These are phyloP conservation scores for Capsicum chinense DNA, from an alignment of 257 asterid genomes.

Conservation along the genomic window DNA sequence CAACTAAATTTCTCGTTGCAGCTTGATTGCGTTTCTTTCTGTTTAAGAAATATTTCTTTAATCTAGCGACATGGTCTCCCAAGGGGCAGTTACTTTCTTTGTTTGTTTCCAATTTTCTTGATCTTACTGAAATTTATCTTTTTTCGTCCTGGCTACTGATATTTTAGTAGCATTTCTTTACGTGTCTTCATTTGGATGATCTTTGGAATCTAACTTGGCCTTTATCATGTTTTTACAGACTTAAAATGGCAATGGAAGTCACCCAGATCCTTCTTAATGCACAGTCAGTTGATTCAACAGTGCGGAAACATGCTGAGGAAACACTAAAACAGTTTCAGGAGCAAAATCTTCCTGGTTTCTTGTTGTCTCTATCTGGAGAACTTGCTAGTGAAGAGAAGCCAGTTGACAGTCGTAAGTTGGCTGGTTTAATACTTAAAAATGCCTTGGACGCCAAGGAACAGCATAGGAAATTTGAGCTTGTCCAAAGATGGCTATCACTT, in stretches of 20 bases:
- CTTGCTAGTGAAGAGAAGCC: conserved; percentile 84
- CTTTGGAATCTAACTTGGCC: conserved; percentile 14
- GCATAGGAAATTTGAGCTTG: conserved; percentile 70
- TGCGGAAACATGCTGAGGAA: conserved; percentile 78
- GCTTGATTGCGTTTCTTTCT: background rate
- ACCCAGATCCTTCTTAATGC: conserved; percentile 84
- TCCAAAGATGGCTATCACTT: conserved; percentile 75
- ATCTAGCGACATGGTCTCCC: conserved; percentile 22
- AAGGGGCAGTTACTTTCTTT: background rate
- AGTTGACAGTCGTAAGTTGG: conserved; percentile 77
- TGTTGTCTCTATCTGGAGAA: conserved; percentile 76
- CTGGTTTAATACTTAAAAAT: conserved; percentile 80
- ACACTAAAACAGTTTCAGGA: conserved; percentile 81
- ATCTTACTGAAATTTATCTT: background rate
- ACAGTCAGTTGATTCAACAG: conserved; percentile 72
- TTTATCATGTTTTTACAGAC: conserved; percentile 41
- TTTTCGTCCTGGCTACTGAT: background rate
- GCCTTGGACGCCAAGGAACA: conserved; percentile 90
- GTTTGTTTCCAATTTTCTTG: background rate
- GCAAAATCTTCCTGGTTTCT: conserved; percentile 77
- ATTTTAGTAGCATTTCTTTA: background rate
- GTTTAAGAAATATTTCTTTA: background rate
- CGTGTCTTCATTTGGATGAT: conserved; percentile 10
- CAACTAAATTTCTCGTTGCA: background rate
- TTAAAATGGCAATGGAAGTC: conserved; percentile 73